A percentile compares a stretch with the other conserved stretches of the same genome.
Conservation (phyloP, 352 stramenopile species). For the Proteromonas lacertae region DNA sequence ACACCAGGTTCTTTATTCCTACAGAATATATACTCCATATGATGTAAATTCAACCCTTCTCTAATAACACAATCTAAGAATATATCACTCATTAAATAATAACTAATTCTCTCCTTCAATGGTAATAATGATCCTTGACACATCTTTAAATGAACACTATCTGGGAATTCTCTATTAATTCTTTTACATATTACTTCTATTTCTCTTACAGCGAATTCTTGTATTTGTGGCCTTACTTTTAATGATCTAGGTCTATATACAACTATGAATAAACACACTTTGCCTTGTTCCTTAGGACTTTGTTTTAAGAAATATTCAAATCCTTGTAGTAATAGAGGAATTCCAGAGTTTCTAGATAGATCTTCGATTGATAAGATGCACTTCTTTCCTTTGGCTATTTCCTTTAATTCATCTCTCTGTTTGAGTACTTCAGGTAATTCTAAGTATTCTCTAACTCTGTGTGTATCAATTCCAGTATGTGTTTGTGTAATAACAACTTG, state of each 20-base stretch:
- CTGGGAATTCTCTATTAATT: constrained; percentile 21
- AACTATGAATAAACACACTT: constrained; percentile 70
- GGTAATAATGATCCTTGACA: constrained; percentile 22
- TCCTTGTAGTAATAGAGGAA: constrained; percentile 65
- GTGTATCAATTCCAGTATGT: constrained; percentile 73
- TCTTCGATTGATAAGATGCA: constrained; percentile 64
- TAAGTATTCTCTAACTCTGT: constrained; percentile 14
- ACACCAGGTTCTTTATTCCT: constrained; percentile 28
- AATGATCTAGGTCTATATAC: constrained; percentile 39
- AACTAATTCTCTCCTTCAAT: constrained; percentile 44
- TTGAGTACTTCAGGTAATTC: constrained; percentile 19
- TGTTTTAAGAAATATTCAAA: constrained; percentile 76
- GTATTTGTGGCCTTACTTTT: constrained; percentile 53
- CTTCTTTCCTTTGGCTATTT: constrained; percentile 22
- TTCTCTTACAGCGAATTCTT: constrained; percentile 29
- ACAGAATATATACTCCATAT: constrained; percentile 66
- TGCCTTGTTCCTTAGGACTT: constrained; percentile 15
- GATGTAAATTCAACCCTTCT: constrained; percentile 82
- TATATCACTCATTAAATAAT: constrained; percentile 72
- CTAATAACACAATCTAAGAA: constrained; percentile 71
- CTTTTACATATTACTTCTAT: constrained; percentile 16
- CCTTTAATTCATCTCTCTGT: constrained; percentile 8
- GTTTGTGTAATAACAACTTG: constrained; percentile 75
- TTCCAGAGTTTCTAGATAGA: constrained; percentile 57
- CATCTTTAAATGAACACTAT: constrained; percentile 20